Base-by-base conservation (phyloP, 2,329 filamentous ascomycete species). In the Cladosporium oxysporum region DNA sequence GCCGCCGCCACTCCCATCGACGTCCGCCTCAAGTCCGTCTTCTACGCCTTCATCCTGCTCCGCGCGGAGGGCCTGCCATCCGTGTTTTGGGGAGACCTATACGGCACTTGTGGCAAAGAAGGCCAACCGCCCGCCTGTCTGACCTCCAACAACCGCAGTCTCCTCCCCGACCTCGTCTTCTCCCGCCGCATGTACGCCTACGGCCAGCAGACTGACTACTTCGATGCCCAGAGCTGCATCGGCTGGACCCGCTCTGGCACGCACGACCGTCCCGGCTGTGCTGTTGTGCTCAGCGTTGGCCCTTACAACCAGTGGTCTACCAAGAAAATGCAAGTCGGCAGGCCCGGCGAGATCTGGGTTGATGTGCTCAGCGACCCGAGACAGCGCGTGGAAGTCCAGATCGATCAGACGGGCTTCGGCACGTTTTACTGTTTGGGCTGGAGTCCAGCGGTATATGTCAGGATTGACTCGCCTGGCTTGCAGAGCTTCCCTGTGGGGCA, bases 11-110 rank as follows among this genome's bases (percentile, higher is more conserved):
- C 87, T 0, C 84, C 85, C 1, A 85, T 92, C 49, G 83, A 87
- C 64, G 81, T 83, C 29, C 88, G 85, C 78, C 90, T 92, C 80
- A 91, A 91, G 76, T 84, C 88, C 0, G 81, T 92, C 18, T 90
- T 89, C 14, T 91, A 92, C 75, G 80, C 88, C 0, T 82, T 92
- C 53, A 91, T 92, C 64, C 84, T 93, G 1, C 85, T 92, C 29
- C 84, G 88, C 14, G 77, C 82, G 59, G 80, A 85, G 37, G 88
- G 88, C 18, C 83, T 87, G 31, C 89, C 89, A 0, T 91, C 87
- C 70, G 79, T 91, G 41, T 92, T 92, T 75, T 91, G 88, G 73
- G 88, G 89, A 28, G 89, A 91, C 72, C 75, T 91, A 0, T 90
- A 89, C 75, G 88, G 89, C 26, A 87, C 88, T 58, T 79, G 80